Conservation (phyloP, 108 stramenopile species). For the Mayamaea pseudoterrestris region DNA sequence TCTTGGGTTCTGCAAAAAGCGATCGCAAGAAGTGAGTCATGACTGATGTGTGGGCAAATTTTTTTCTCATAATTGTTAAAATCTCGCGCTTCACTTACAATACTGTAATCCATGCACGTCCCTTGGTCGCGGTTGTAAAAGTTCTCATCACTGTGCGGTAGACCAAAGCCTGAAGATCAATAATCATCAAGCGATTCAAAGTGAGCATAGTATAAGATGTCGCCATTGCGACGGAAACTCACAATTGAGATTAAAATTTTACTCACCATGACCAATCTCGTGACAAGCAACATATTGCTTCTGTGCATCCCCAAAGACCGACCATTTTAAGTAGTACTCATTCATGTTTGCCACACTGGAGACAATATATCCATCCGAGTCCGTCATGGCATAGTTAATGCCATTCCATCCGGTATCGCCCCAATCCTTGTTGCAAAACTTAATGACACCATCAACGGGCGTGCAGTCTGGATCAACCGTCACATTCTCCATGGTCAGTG, state of each 20-base stretch:
- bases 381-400: constrained; percentile 46
- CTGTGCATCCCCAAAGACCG: constrained; percentile 17
- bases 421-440: constrained; percentile 77
- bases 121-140: constrained; percentile 70
- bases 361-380: constrained; percentile 40
- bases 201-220: no score
- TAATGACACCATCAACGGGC: constrained; percentile 25
- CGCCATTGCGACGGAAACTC: no score
- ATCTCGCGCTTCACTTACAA: no score
- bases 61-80: no score
- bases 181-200: no score
- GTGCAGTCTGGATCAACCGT: constrained; percentile 27
- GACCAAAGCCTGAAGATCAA: constrained; percentile 67
- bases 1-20: constrained; percentile 36
- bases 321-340: constrained; percentile 48
- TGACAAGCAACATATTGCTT: constrained; percentile 60
- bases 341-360: constrained; percentile 58
- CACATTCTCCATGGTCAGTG: constrained; percentile 44
- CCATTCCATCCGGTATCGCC: constrained; percentile 72
- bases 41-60: no score
- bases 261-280: constrained; percentile 21
- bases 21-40: no score
- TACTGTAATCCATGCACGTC: constrained; percentile 76
- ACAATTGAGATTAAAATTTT: no score
- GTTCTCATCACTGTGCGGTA: constrained; percentile 71